Evolutionary conservation across 106 monocot genomes (phyloP).

Genomic region (Cymbidium sinense): DNA sequence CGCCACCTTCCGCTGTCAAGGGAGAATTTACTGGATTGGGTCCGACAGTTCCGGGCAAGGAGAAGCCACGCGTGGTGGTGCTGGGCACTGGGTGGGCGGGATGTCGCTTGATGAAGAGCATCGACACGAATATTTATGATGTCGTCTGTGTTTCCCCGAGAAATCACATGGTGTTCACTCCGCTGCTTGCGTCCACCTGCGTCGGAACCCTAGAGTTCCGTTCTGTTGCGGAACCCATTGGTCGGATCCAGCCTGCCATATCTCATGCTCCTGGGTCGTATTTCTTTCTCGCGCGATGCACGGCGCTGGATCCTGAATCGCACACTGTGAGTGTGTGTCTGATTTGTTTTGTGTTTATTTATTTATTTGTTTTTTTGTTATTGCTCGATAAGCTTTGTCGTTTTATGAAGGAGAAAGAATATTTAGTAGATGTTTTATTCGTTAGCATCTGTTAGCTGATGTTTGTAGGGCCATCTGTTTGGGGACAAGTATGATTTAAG

Average conservation of each 20-base stretch:
- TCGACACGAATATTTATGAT: constrained; percentile 74
- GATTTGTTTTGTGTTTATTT: background rate
- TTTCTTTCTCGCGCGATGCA: constrained; percentile 76
- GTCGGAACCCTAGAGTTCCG: constrained; percentile 97
- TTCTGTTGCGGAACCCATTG: constrained; percentile 83
- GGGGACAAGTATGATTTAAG: background rate
- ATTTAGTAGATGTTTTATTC: background rate
- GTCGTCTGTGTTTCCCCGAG: constrained; percentile 93
- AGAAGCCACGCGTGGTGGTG: constrained; percentile 78
- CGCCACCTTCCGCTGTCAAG: background rate
- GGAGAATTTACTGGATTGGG: constrained; percentile 19
- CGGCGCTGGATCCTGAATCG: constrained; percentile 31
- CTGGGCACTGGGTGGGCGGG: constrained; percentile 94
- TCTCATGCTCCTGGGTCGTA: constrained; percentile 60
- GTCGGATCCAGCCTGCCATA: constrained; percentile 78
- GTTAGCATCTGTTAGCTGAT: background rate
- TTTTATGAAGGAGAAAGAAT: background rate
- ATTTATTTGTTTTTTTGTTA: background rate
- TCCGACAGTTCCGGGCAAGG: constrained; percentile 35
- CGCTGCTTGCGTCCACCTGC: constrained; percentile 94
- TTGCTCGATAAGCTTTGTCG: background rate
- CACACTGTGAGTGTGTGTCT: constrained; percentile 52
- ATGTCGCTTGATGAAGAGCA: constrained; percentile 81
- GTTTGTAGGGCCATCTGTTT: background rate
- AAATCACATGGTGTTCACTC: constrained; percentile 99